A percentile compares a stretch with the other conserved stretches of the same genome.
These are phyloP conservation scores for Aspergillus coremiiformis DNA, from an alignment of 495 filamentous ascomycete genomes.

Conservation along the genomic window DNA sequence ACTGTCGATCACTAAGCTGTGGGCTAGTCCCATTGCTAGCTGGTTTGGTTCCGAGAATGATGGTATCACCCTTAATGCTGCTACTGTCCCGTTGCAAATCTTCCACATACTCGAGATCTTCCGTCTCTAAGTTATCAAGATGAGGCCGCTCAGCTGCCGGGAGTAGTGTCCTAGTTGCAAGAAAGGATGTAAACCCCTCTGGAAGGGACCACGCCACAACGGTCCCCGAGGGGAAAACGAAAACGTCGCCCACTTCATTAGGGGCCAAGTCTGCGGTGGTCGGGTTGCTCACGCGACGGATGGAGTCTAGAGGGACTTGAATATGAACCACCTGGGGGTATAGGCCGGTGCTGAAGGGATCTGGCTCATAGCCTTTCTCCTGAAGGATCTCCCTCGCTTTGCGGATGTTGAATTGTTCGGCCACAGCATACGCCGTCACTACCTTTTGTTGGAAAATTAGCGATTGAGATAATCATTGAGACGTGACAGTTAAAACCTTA, in stretches of 20 bases:
- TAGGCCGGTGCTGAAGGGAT: constrained; percentile 53
- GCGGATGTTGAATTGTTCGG: constrained; percentile 78
- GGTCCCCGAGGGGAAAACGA: constrained; percentile 96
- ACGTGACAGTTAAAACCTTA: constrained; percentile 24
- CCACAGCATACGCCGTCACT: constrained; percentile 76
- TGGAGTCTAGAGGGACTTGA: constrained; percentile 49
- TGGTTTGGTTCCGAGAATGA: constrained; percentile 73
- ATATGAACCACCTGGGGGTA: constrained; percentile 63
- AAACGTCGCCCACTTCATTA: constrained; percentile 73
- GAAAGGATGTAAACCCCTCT: constrained; percentile 56
- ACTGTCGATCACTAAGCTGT: constrained; percentile 23
- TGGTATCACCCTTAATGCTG: constrained; percentile 79
- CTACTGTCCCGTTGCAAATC: constrained; percentile 69
- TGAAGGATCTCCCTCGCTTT: constrained; percentile 61
- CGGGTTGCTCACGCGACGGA: constrained; percentile 43
- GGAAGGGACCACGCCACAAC: constrained; percentile 85
- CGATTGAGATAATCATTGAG: background rate
- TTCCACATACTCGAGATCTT: constrained; percentile 82
- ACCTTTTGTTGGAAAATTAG: constrained; percentile 39
- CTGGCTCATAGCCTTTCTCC: constrained; percentile 58
- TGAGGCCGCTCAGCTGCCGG: constrained; percentile 72
- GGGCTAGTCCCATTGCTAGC: constrained; percentile 7
- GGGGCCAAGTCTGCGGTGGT: constrained; percentile 50
- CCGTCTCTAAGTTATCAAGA: constrained; percentile 62
- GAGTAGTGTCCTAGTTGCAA: constrained; percentile 66